These are phyloP conservation scores for Xylariaceae sp. DNA, from an alignment of 2,329 filamentous ascomycete species.

Conservation along the genomic window DNA sequence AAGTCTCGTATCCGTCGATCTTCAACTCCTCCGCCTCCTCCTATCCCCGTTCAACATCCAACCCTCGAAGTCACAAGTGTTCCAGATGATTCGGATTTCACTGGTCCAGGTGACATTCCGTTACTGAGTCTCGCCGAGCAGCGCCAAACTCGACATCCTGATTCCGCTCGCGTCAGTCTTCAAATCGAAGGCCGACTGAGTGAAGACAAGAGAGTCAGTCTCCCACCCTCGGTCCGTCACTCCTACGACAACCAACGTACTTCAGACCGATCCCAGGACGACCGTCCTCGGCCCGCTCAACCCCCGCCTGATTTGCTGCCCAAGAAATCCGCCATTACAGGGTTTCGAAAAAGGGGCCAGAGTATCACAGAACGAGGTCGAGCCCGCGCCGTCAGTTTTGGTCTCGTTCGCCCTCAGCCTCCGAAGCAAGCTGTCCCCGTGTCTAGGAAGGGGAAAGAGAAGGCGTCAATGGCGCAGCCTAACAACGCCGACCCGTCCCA, in stretches of 20 bases:
- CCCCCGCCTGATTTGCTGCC: slow-evolving; percentile 21
- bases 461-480: slow-evolving; percentile 42
- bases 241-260: slow-evolving; percentile 52
- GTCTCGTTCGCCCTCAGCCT: slow-evolving; percentile 25
- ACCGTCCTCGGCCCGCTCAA: slow-evolving; percentile 25
- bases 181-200: slow-evolving; percentile 48
- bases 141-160: slow-evolving; percentile 43
- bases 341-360: slow-evolving; percentile 29
- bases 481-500: slow-evolving; percentile 35
- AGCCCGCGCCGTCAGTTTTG: slow-evolving; percentile 29
- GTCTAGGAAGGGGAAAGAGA: slow-evolving; percentile 52
- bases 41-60: slow-evolving; percentile 49
- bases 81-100: slow-evolving; percentile 36
- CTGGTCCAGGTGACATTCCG: slow-evolving; percentile 47
- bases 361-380: slow-evolving; percentile 27
- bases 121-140: slow-evolving; percentile 52
- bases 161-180: slow-evolving; percentile 46
- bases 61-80: slow-evolving; percentile 37
- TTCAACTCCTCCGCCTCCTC: slow-evolving; percentile 53
- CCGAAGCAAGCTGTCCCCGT: slow-evolving; percentile 24
- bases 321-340: slow-evolving; percentile 19
- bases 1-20: slow-evolving; percentile 43
- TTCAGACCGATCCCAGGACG: slow-evolving; percentile 29
- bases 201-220: slow-evolving; percentile 48
- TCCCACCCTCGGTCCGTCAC: slow-evolving; percentile 52